Base-by-base conservation (phyloP, 768 basidiomycete species). In the Rhizopogon sp. region DNA sequence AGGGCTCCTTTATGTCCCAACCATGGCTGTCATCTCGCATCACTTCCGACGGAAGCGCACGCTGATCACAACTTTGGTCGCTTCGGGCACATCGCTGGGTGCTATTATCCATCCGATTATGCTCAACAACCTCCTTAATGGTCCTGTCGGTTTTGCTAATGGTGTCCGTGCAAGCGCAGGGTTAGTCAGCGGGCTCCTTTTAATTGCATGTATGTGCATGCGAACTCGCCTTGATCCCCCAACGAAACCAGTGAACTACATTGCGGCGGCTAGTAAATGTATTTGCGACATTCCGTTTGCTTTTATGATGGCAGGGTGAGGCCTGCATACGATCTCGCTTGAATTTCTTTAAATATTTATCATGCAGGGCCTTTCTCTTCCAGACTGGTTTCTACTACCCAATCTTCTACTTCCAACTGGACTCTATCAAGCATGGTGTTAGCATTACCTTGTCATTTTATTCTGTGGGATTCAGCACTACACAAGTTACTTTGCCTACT, bases 371-470 rank as follows among this genome's bases (percentile, higher is more conserved):
- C 20, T 33, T 44, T 22, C 44, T 44, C 44, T 67, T 70, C 13
- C 62, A 73, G 9, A 59, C 69, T 1, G 76, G 77, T 1, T 57
- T 79, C 22, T 80, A 74, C 58, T 77, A 74, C 44, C 78, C 79
- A 0, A 70, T 79, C 22, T 81, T 79, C 63, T 82, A 77, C 60
- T 61, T 82, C 14, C 81, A 82, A 57, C 64, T 81, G 7, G 73
- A 77, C 44, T 73, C 79, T 1, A 72, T 78, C 17, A 70, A 70
- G 44, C 77, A 77, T 50, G 76, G 76, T 3, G 67, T 80, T 25
- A 63, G 66, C 29, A 61, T 71, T 7, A 63, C 60, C 29, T 62
- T 82, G 2, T 76, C 81, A 0, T 82, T 82, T 58, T 81, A 81
- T 58, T 73, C 72, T 29, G 80, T 80, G 55, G 17, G 70, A 60